These are phyloP conservation scores for Acanthamoeba triangularis DNA, from an alignment of 208 protist species.

Conservation along the genomic window DNA sequence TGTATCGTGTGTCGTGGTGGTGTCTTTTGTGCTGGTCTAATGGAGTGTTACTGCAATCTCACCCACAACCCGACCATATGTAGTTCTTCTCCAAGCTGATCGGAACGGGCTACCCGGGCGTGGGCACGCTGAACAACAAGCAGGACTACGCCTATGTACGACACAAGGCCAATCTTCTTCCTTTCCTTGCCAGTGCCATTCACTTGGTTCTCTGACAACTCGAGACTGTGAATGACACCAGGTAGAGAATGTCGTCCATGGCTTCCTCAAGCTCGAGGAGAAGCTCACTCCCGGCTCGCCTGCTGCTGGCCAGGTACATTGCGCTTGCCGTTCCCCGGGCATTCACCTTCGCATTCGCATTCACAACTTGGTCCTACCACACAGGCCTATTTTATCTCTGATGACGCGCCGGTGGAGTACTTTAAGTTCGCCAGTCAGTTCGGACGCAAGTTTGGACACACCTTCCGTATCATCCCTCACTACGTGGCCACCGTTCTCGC, in stretches of 20 bases:
- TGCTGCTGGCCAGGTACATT: neutral
- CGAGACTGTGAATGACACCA: neutral
- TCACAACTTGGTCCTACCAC: neutral
- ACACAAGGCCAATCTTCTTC: no score
- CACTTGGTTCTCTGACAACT: neutral
- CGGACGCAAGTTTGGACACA: neutral
- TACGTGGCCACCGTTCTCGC: neutral
- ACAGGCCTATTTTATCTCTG: conserved; percentile 34
- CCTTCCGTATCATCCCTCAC: conserved; percentile 7
- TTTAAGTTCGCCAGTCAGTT: neutral
- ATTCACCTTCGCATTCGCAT: neutral
- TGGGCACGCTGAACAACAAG: conserved; percentile 23
- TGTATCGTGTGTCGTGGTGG: neutral
- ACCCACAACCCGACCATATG: neutral
- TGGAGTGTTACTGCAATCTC: no score
- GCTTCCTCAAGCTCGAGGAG: conserved; percentile 16
- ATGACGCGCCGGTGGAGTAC: conserved; percentile 7
- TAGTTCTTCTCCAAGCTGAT: conserved; percentile 33
- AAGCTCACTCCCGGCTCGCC: neutral
- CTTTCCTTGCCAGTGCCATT: no score
- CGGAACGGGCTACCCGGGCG: neutral
- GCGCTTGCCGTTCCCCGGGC: neutral
- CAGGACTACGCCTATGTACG: conserved; percentile 44
- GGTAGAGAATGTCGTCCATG: conserved; percentile 29
- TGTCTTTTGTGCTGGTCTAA: neutral